phyloP scores from a whole-genome alignment of 202 grass and related monocot species.

The Cymbopogon flexuosus region DNA sequence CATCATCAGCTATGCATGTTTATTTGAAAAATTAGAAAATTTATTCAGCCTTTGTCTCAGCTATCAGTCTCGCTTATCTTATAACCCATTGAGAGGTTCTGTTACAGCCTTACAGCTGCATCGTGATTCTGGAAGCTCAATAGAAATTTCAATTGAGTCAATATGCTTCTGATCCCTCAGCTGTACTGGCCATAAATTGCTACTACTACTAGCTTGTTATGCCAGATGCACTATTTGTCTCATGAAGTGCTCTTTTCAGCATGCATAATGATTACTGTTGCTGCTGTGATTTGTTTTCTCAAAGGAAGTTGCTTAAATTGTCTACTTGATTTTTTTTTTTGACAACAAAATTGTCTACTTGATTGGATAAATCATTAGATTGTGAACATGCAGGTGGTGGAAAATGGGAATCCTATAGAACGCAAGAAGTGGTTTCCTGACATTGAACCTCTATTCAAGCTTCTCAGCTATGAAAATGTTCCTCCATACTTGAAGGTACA shows the following conservation, averaged over 20 bases:
- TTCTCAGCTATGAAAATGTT: constrained; percentile 95
- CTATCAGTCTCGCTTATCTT: background rate
- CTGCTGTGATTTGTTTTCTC: constrained; percentile 8
- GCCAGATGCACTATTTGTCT: background rate
- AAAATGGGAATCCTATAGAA: constrained; percentile 90
- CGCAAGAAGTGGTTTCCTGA: constrained; percentile 89
- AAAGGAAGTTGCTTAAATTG: background rate
- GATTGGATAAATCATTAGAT: background rate
- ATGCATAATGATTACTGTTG: constrained; percentile 22
- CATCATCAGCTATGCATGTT: background rate
- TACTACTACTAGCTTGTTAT: background rate
- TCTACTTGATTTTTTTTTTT: constrained; percentile 11
- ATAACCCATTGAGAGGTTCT: constrained; percentile 8
- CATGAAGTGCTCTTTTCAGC: background rate
- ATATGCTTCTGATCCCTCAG: background rate
- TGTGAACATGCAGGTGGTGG: constrained; percentile 62
- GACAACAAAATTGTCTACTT: background rate
- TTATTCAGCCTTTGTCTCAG: background rate
- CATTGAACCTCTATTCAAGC: constrained; percentile 91
- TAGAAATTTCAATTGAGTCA: background rate
- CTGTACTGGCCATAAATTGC: background rate
- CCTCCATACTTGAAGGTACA: constrained; percentile 92
- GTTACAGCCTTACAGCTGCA: background rate
- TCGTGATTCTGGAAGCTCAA: background rate
- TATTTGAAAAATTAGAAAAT: constrained; percentile 13